A percentile compares a stretch with the other conserved stretches of the same genome.
These are phyloP conservation scores for Porphyra umbilicalis DNA, from an alignment of 31 red algal genomes.

Conservation along the genomic window DNA sequence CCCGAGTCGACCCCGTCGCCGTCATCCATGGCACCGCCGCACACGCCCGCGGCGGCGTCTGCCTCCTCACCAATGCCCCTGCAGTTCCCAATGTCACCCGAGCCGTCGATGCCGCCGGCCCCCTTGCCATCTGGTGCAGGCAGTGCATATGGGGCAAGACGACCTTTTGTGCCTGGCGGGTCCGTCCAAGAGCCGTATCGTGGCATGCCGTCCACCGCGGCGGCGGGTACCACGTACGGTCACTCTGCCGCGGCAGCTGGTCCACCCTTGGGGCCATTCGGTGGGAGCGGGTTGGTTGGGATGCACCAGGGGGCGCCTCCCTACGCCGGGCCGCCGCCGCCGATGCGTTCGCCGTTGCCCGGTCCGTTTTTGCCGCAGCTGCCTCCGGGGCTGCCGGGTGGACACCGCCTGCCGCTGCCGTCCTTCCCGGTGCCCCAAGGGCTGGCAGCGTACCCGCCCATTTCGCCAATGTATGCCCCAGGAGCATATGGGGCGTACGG, in stretches of 20 bases:
- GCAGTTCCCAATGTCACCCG: neutral
- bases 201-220: neutral
- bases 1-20: neutral
- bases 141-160: too few species aligned
- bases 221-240: neutral
- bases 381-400: neutral
- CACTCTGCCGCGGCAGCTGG: neutral
- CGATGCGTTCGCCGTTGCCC: neutral
- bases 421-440: neutral
- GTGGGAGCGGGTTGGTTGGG: neutral
- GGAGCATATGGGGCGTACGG: neutral
- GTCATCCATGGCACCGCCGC: neutral
- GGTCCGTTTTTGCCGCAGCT: neutral
- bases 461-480: neutral
- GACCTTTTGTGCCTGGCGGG: too few species aligned
- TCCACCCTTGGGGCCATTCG: neutral
- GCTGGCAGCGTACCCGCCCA: neutral
- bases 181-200: too few species aligned
- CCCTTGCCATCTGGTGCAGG: too few species aligned
- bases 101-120: neutral
- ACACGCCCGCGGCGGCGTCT: neutral
- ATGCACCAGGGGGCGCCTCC: neutral
- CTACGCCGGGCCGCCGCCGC: neutral
- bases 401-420: neutral
- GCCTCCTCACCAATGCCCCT: neutral